Evolutionary conservation across 306 rosid genomes (phyloP), one percentile per base, ranked within the genome.

Genomic region (Parietaria judaica): DNA sequence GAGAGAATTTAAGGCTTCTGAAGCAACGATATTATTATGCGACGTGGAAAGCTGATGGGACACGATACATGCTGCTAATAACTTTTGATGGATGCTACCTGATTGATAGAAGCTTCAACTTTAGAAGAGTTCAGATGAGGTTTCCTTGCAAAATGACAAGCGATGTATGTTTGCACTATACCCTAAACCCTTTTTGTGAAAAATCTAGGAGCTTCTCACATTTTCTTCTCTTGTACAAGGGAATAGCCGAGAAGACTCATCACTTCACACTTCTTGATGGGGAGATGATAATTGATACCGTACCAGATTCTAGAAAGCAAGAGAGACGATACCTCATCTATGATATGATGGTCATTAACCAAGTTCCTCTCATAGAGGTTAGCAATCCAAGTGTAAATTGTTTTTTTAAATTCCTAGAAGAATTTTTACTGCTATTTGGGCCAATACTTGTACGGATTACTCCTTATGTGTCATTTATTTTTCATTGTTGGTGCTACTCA

Each of bases 21-120:
- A 76, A 92, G 72, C 97, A 90, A 63, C 97, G 96, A 35, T 90
- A 87, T 72, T 90, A 90, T 71, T 90, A 90, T 81, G 97, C 97
- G 64, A 90, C 97, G 12, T 90, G 97, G 97, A 90, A 90, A 85
- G 97, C 97, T 74, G 95, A 90, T 69, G 97, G 97, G 73, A 90
- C 97, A 34, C 78, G 97, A 72, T 90, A 90, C 76, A 90, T 90
- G 97, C 87, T 90, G 97, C 81, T 87, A 66, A 85, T 87, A 66
- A 90, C 86, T 31, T 54, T 81, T 79, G 97, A 90, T 74, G 97
- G 97, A 36, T 90, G 97, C 75, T 90, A 81, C 81, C 81, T 90
- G 76, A 74, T 90, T 64, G 97, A 90, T 77, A 87, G 97, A 70
- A 73, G 36, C 75, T 90, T 83, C 77, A 87, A 78, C 72, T 90